These are phyloP conservation scores for Prototheca cutis DNA, from an alignment of 163 green algal genomes.

Conservation along the genomic window DNA sequence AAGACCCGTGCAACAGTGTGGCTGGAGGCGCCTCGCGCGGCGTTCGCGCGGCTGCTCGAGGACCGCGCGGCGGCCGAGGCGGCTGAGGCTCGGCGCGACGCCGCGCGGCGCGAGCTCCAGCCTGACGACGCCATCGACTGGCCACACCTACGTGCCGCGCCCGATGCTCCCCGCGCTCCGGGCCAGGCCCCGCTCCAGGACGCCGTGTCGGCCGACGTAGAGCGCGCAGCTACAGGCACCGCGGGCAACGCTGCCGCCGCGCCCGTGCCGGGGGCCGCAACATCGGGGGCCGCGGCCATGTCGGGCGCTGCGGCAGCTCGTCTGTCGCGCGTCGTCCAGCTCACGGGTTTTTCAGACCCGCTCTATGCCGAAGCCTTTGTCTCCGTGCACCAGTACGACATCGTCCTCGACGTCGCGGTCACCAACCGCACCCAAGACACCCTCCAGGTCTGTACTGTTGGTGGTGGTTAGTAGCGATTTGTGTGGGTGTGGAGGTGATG, in stretches of 20 bases:
- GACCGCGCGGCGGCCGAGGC: conserved; percentile 71
- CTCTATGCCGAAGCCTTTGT: conserved; percentile 96
- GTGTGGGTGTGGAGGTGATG: too few species aligned
- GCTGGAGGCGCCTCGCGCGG: conserved; percentile 64
- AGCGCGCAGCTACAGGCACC: not conserved
- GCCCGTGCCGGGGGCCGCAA: not conserved
- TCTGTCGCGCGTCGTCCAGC: conserved; percentile 90
- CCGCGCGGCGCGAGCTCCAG: conserved; percentile 43
- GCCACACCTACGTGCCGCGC: conserved; percentile 65
- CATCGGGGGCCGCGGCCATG: too few species aligned
- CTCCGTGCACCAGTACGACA: conserved; percentile 99
- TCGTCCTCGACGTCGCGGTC: conserved; percentile 93
- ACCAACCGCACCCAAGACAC: conserved; percentile 77
- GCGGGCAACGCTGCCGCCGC: not conserved
- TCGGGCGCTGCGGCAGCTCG: conserved; percentile 26
- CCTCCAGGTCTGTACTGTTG: too few species aligned
- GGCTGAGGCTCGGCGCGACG: conserved; percentile 50
- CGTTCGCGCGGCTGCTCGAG: conserved; percentile 68
- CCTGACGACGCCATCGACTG: conserved; percentile 98
- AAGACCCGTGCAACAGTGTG: conserved; percentile 55
- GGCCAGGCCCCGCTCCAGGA: conserved; percentile 63
- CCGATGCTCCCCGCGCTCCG: not conserved
- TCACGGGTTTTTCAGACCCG: conserved; percentile 90
- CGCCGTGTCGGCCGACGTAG: conserved; percentile 28
- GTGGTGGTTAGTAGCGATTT: too few species aligned